Evolutionary conservation across 495 filamentous ascomycete species (phyloP).

Genomic region (Neurospora sp.): DNA sequence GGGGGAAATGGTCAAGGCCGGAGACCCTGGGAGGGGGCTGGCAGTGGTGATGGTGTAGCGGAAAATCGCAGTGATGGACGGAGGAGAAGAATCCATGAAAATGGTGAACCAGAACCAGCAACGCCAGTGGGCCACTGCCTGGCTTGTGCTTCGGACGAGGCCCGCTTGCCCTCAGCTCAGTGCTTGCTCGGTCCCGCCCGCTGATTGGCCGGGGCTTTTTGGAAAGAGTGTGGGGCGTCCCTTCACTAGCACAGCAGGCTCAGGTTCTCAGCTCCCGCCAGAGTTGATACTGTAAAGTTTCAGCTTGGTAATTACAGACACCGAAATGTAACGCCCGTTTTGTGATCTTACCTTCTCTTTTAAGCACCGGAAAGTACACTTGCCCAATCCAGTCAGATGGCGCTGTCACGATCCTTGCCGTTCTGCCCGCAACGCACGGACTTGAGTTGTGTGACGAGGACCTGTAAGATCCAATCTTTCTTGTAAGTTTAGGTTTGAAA

Average conservation of each 20-base stretch:
- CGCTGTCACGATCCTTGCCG: background rate
- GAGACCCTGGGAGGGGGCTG: constrained; percentile 19
- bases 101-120: constrained; percentile 22
- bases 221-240: background rate
- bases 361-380: background rate
- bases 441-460: background rate
- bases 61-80: constrained; percentile 25
- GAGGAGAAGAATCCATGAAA: constrained; percentile 25
- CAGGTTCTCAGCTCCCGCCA: background rate
- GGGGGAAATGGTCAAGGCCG: constrained; percentile 11
- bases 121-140: constrained; percentile 2
- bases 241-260: background rate
- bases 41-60: constrained; percentile 27
- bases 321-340: background rate
- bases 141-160: constrained; percentile 19
- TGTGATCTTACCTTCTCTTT: background rate
- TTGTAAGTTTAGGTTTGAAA: background rate
- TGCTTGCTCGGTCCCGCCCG: background rate
- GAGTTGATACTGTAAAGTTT: background rate
- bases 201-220: background rate
- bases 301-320: background rate
- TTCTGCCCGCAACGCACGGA: background rate
- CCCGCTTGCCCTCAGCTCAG: background rate
- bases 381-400: background rate
- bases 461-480: background rate